A percentile compares a stretch with the other conserved stretches of the same genome.
Conservation (phyloP, 1,284 basidiomycete species). For the Ustilago shanxiensis region DNA sequence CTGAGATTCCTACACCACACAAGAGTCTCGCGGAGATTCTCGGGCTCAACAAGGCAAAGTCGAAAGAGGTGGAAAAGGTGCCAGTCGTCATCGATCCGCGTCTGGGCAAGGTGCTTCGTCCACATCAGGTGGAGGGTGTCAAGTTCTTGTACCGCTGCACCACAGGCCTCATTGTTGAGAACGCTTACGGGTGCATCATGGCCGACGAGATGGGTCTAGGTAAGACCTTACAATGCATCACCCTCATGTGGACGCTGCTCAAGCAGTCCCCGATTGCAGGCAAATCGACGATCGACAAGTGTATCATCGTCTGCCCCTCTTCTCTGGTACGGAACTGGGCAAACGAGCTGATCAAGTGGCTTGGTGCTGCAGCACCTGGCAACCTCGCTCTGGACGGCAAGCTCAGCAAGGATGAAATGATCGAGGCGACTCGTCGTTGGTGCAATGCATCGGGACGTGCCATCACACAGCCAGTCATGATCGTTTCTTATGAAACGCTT, state of each 20-base stretch:
- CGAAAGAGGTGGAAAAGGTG: conserved; percentile 77
- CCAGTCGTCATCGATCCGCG: conserved; percentile 96
- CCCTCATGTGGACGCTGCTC: conserved; percentile 94
- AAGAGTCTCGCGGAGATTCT: conserved; percentile 88
- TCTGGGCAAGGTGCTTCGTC: conserved; percentile 76
- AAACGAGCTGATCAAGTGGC: conserved; percentile 80
- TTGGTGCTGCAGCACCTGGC: conserved; percentile 64
- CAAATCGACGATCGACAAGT: conserved; percentile 93
- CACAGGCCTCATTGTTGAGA: conserved; percentile 90
- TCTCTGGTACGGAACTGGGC: conserved; percentile 99
- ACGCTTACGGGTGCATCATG: conserved; percentile 98
- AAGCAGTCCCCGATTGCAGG: conserved; percentile 92
- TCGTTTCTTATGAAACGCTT: conserved; percentile 97
- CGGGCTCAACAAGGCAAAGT: conserved; percentile 73
- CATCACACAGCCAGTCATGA: conserved; percentile 80
- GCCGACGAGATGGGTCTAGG: conserved; percentile 94
- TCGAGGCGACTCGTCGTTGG: conserved; percentile 66
- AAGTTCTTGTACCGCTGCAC: conserved; percentile 97
- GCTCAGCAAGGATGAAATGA: conserved; percentile 67
- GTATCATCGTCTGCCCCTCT: conserved; percentile 96
- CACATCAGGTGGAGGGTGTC: conserved; percentile 77
- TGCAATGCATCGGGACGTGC: conserved; percentile 61
- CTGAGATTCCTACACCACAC: conserved; percentile 77
- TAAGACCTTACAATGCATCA: conserved; percentile 96
- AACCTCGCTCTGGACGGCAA: conserved; percentile 66